phyloP scores from a whole-genome alignment of 257 asterid genomes.

The Parsonsia alboflavescens region DNA sequence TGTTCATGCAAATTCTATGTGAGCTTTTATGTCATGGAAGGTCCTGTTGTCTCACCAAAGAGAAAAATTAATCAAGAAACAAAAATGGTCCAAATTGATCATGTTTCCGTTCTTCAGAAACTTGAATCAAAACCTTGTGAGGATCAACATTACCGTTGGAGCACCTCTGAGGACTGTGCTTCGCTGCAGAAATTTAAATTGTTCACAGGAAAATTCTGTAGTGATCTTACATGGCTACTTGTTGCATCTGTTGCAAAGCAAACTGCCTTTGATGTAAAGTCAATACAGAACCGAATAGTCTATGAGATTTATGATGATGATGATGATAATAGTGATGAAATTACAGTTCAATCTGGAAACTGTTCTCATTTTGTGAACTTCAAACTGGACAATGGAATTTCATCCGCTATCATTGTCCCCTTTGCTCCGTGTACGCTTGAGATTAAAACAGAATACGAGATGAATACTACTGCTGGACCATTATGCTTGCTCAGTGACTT shows the following conservation, averaged over 20 bases:
- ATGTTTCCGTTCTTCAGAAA: slow-evolving; percentile 62
- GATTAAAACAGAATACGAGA: slow-evolving; percentile 19
- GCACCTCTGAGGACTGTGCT: slow-evolving; percentile 64
- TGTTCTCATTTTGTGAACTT: slow-evolving; percentile 46
- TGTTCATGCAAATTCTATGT: slow-evolving; percentile 67
- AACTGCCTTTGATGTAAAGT: slow-evolving; percentile 50
- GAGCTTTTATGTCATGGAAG: slow-evolving; percentile 68
- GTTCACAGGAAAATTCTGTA: slow-evolving; percentile 48
- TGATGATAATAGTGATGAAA: slow-evolving; percentile 27
- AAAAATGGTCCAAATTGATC: slow-evolving; percentile 35
- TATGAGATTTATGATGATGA: slow-evolving; percentile 52
- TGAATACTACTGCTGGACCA: slow-evolving; percentile 33
- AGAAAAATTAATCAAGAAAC: slow-evolving; percentile 56
- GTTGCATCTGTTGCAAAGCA: slow-evolving; percentile 58
- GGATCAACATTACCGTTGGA: slow-evolving; percentile 63
- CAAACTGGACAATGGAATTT: slow-evolving; percentile 50
- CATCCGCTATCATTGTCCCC: slow-evolving; percentile 36
- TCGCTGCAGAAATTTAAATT: slow-evolving; percentile 50
- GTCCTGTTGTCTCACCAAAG: slow-evolving; percentile 41
- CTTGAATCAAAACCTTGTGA: slow-evolving; percentile 63
- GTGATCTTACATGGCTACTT: slow-evolving; percentile 76
- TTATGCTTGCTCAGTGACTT: slow-evolving; percentile 30
- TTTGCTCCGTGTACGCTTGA: slow-evolving; percentile 28
- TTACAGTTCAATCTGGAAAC: slow-evolving; percentile 15
- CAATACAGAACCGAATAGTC: slow-evolving; percentile 52